Conservation (phyloP, 2,329 filamentous ascomycete genomes). For the Aspergillus thermomutatus region DNA sequence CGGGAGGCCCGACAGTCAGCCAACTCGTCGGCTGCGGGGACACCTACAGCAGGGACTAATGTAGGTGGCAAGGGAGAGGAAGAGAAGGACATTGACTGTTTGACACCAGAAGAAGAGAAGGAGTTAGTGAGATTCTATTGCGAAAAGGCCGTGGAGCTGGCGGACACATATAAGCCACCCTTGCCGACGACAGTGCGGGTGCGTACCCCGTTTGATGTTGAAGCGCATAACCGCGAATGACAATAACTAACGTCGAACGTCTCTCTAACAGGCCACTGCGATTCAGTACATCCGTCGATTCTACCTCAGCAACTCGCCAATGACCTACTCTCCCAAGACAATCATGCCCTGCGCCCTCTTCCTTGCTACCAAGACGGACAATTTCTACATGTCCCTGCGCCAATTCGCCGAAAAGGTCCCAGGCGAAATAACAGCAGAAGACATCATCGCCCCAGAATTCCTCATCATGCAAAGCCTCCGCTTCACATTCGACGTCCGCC, state of each 20-base stretch:
- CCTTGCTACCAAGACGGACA: slow-evolving; percentile 90
- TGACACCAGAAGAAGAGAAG: slow-evolving; percentile 79
- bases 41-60: slow-evolving; percentile 28
- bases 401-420: slow-evolving; percentile 68
- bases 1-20: slow-evolving; percentile 33
- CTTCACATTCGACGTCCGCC: slow-evolving; percentile 89
- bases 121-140: slow-evolving; percentile 78
- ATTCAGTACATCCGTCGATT: slow-evolving; percentile 90
- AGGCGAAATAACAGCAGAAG: slow-evolving; percentile 70
- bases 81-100: slow-evolving; percentile 63
- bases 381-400: slow-evolving; percentile 66
- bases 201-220: slow-evolving; percentile 26
- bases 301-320: slow-evolving; percentile 91
- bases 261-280: slow-evolving; percentile 61
- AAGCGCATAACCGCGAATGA: neutral
- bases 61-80: slow-evolving; percentile 29
- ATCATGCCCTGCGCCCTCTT: slow-evolving; percentile 89
- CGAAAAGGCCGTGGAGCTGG: slow-evolving; percentile 56
- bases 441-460: slow-evolving; percentile 88
- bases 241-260: neutral
- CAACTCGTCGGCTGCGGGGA: slow-evolving; percentile 31
- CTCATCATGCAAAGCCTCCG: slow-evolving; percentile 86
- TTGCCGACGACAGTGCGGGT: slow-evolving; percentile 61
- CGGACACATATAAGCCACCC: slow-evolving; percentile 54
- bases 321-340: slow-evolving; percentile 90